Conservation (phyloP, 176 grass and related monocot species). For the sorghum (Sorghum bicolor) region Sorghum_bicolor_NCBIv3 NC_012870.2:15721501-15722000, state of each 20-base stretch:
- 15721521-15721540: no score
- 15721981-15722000: neutral
- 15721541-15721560: no score
- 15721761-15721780: conserved; percentile 39
- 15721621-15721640: no score
- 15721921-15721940: conserved; percentile 61
- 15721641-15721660: no score
- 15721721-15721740: no score
- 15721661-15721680: no score
- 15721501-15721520: conserved; percentile 36
- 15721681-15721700: no score
- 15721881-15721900: conserved; percentile 61
- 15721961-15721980: conserved; percentile 66
- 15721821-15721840: conserved; percentile 62
- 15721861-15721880: conserved; percentile 38
- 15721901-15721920: conserved; percentile 63
- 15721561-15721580: no score
- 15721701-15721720: neutral
- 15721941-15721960: conserved; percentile 62
- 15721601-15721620: no score
- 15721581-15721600: no score
- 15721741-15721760: conserved; percentile 38
- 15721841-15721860: conserved; percentile 52
- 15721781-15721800: conserved; percentile 68
- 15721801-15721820: conserved; percentile 65